These are phyloP conservation scores for Aspergillus conjunctus DNA, from an alignment of 495 filamentous ascomycete species.

Conservation along the genomic window DNA sequence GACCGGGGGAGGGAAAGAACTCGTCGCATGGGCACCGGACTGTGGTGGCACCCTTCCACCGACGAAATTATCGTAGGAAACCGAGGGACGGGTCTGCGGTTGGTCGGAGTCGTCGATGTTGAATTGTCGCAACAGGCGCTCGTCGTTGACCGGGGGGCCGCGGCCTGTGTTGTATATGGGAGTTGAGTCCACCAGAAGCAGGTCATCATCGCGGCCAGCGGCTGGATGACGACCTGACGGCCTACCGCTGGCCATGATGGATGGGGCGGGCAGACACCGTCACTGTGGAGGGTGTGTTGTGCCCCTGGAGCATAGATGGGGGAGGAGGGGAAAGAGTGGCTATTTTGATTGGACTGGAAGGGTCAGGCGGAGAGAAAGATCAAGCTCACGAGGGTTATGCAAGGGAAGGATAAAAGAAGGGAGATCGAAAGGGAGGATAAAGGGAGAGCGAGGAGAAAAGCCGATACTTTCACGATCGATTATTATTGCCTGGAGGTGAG, in stretches of 20 bases:
- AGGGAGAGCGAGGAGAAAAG: conserved; percentile 1
- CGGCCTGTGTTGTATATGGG: conserved; percentile 73
- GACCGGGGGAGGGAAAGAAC: conserved; percentile 31
- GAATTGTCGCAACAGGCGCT: conserved; percentile 71
- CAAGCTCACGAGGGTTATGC: conserved; percentile 10
- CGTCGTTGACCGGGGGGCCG: conserved; percentile 72
- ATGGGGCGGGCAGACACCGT: conserved; percentile 47
- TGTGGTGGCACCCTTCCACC: conserved; percentile 60
- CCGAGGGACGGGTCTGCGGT: conserved; percentile 71
- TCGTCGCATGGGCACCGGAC: conserved; percentile 37
- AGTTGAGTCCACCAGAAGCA: conserved; percentile 70
- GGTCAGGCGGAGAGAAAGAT: not conserved
- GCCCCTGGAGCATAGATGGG: conserved; percentile 52
- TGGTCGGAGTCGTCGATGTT: conserved; percentile 65
- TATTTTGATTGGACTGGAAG: conserved; percentile 12
- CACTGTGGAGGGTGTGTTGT: conserved; percentile 28
- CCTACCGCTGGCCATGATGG: conserved; percentile 63
- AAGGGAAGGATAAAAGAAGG: conserved; percentile 10
- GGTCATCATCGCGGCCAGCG: conserved; percentile 64
- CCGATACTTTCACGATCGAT: not conserved
- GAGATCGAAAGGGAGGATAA: not conserved
- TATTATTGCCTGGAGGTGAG: conserved; percentile 11
- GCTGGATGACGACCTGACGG: conserved; percentile 60
- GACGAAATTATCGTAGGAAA: conserved; percentile 94
- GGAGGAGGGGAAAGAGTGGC: conserved; percentile 1